A percentile compares a stretch with the other conserved stretches of the same genome.
Evolutionary conservation across 305 asterid species (phyloP).

Genomic region (Fraxinus albicans): DNA sequence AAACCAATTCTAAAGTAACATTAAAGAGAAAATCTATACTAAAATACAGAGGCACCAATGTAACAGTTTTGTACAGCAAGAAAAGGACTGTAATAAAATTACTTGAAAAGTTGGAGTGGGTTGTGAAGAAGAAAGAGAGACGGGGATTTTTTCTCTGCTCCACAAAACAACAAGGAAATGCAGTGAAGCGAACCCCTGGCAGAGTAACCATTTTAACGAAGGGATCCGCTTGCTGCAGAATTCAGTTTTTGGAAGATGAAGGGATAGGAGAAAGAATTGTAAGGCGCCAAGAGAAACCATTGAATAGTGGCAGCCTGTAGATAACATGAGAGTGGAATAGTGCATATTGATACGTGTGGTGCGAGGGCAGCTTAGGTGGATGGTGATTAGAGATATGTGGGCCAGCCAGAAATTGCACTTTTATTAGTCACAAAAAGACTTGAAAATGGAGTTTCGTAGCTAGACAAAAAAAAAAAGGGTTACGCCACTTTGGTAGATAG

Average conservation of each 20-base stretch:
- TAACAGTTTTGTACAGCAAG: background rate
- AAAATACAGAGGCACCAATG: background rate
- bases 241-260: background rate
- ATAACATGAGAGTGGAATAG: background rate
- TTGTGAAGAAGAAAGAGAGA: conserved; percentile 23
- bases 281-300: background rate
- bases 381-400: background rate
- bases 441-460: background rate
- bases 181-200: conserved; percentile 28
- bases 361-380: background rate
- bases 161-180: conserved; percentile 27
- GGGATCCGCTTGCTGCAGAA: background rate
- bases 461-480: too few species aligned
- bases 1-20: background rate
- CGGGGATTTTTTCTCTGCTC: conserved; percentile 21
- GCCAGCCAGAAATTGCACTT: background rate
- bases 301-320: background rate
- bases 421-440: background rate
- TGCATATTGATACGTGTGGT: background rate
- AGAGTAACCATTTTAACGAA: conserved; percentile 30
- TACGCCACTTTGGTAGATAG: too few species aligned
- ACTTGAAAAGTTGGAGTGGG: conserved; percentile 29
- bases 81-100: background rate
- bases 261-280: background rate
- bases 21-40: background rate